These are phyloP conservation scores for Zymoseptoria tritici DNA, from an alignment of 2,329 filamentous ascomycete genomes.

Conservation along the genomic window DNA sequence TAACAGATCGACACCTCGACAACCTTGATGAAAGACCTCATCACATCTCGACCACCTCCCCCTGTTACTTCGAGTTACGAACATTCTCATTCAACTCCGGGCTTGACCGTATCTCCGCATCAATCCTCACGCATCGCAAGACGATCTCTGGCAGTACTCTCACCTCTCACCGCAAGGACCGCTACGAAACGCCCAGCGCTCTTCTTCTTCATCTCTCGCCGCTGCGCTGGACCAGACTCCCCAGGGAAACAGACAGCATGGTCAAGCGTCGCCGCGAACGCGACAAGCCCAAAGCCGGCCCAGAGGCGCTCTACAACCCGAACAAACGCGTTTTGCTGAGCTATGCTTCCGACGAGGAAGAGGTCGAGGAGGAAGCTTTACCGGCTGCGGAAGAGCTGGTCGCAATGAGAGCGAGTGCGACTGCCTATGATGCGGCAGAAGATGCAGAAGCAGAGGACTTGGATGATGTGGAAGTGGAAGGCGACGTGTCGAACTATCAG, in stretches of 20 bases:
- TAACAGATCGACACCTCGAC: too few species aligned
- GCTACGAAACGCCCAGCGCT: too few species aligned
- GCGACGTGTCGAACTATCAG: slow-evolving; percentile 10
- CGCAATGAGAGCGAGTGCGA: neutral
- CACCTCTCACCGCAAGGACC: too few species aligned
- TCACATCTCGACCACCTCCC: too few species aligned
- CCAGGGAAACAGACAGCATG: slow-evolving; percentile 8
- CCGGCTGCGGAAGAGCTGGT: neutral
- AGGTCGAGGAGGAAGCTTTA: slow-evolving; percentile 9
- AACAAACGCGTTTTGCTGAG: slow-evolving; percentile 29
- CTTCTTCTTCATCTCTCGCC: too few species aligned
- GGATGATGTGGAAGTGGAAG: neutral
- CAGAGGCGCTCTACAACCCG: slow-evolving; percentile 24
- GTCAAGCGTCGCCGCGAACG: slow-evolving; percentile 25
- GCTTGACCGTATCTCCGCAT: too few species aligned
- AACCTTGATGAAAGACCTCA: too few species aligned
- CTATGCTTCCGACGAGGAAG: slow-evolving; percentile 26
- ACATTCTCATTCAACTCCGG: too few species aligned
- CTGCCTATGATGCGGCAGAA: neutral
- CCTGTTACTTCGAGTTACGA: too few species aligned
- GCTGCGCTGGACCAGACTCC: neutral
- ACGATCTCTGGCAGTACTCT: too few species aligned
- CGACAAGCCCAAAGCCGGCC: slow-evolving; percentile 26
- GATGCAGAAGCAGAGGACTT: neutral
- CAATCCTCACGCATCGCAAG: too few species aligned